Evolutionary conservation across 805 yeast genomes (phyloP), one percentile per base, ranked within the genome.

Genomic region (Komagataella populi): DNA sequence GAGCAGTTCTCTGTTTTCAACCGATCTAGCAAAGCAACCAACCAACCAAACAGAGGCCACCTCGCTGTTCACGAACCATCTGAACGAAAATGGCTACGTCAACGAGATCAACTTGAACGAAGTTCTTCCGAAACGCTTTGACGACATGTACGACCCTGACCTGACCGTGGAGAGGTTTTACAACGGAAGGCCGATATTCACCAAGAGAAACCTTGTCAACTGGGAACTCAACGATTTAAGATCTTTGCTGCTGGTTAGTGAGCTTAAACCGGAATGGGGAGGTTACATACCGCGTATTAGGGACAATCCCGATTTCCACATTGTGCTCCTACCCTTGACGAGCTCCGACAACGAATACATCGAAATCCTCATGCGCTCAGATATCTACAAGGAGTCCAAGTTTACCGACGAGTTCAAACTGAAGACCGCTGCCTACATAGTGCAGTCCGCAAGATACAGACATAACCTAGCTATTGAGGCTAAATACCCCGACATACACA

Each of bases 141-240:
- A 65, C 18, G 81, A 78, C 57, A 78, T 79, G 77, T 81, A 81
- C 59, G 65, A 81, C 0, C 74, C 81, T 1, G 84, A 80, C 53
- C 63, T 76, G 22, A 69, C 71, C 44, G 47, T 22, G 22, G 74
- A 73, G 52, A 71, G 76, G 20, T 66, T 78, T 45, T 68, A 74
- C 8, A 77, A 77, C 55, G 84, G 84, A 0, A 68, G 88, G 47
- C 87, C 87, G 10, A 62, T 66, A 23, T 83, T 81, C 63, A 81
- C 87, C 0, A 76, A 74, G 54, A 68, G 88, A 50, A 78, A 76
- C 14, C 67, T 84, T 45, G 67, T 80, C 23, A 84, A 83, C 62
- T 84, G 91, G 91, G 81, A 76, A 48, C 60, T 81, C 49, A 84
- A 84, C 62, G 90, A 83, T 61, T 67, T 81, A 17, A 67, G 91